Base-by-base conservation (phyloP, 805 yeast genomes). In the Candida mattraensis region DNA sequence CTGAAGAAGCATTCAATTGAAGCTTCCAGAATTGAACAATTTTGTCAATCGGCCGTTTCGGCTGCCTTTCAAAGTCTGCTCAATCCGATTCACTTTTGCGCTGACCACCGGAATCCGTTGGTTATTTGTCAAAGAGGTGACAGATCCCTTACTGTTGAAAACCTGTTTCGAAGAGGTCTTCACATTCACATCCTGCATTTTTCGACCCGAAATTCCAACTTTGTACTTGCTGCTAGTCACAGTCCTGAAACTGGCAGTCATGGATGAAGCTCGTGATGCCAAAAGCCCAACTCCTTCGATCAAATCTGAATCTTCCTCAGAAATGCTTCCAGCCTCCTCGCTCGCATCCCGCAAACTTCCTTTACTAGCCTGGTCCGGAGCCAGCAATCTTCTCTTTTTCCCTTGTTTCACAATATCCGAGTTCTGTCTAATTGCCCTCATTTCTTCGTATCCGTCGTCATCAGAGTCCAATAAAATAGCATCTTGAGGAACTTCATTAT, bases 341-440 rank as follows among this genome's bases (percentile, higher is more conserved):
- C 37, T 43, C 7, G 36, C 32, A 2, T 37, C 45, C 18, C n/a
- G n/a, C 15, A 22, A 12, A 24, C 29, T 7, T n/a, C 30, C 24
- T 18, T 8, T 13, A 18, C 20, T 15, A 7, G 18, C 15, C n/a
- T 18, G 9, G 4, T 8, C 5, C 9, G 14, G n/a, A 16, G 18
- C 14, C 28, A 20, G 30, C 23, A 13, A 26, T 18, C n/a, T 28
- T 7, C 33, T 24, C 12, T 25, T 32, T 19, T 28, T 56, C 18
- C 58, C 54, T 28, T 57, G 58, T 8, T 80, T 74, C 51, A 76
- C 53, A 36, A 72, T 72, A 11, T 29, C 81, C 72, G 44, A 83
- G 72, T 7, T 83, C 74, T 1, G 71, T 68, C 53, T 69, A 78
- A 59, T 29, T 7, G 34, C 63, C 47, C 65, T 68, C 37, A 68